Base-by-base conservation (phyloP, 331 rosid genomes). In the Telfairia occidentalis region DNA sequence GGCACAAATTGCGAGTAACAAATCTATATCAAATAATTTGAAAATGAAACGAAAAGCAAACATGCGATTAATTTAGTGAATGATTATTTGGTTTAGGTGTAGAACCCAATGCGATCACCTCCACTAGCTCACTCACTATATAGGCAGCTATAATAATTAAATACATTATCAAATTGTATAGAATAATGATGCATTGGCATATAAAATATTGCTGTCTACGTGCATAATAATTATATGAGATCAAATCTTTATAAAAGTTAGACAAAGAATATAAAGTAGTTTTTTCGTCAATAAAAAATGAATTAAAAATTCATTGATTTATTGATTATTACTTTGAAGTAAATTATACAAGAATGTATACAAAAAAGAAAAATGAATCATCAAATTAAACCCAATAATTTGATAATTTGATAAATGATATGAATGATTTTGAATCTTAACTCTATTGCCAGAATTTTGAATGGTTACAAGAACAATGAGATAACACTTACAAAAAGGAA, bases 121-220 rank as follows among this genome's bases (percentile, higher is more conserved):
- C 74, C 74, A 67, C 74, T n/a, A n/a, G n/a, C n/a, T 42, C 74
- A 67, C 74, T 67, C 37, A 23, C n/a, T n/a, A n/a, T n/a, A n/a
- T n/a, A 67, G 54, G 53, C 48, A 42, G 54, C 74, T 67, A 67
- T n/a, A n/a, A n/a, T 67, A 37, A 18, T 34, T 9, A 21, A 38
- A n/a, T n/a, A n/a, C n/a, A n/a, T n/a, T n/a, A n/a, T n/a, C n/a
- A n/a, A n/a, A n/a, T n/a, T n/a, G n/a, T n/a, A n/a, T n/a, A n/a
- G n/a, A n/a, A 65, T 65, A 65, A 37, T 35, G 32, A 11, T 38
- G 50, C 32, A 38, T n/a, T 18, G 69, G 26, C 21, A 34, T 16
- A 61, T 65, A 65, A 35, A 65, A 34, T 65, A 37, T 65, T n/a
- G n/a, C 37, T 69, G 55, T 69, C 55, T 69, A 24, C 50, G 74